Evolutionary conservation across 192 early-diverging fungal genomes (phyloP).

Genomic region (Diversispora epigaea): DNA sequence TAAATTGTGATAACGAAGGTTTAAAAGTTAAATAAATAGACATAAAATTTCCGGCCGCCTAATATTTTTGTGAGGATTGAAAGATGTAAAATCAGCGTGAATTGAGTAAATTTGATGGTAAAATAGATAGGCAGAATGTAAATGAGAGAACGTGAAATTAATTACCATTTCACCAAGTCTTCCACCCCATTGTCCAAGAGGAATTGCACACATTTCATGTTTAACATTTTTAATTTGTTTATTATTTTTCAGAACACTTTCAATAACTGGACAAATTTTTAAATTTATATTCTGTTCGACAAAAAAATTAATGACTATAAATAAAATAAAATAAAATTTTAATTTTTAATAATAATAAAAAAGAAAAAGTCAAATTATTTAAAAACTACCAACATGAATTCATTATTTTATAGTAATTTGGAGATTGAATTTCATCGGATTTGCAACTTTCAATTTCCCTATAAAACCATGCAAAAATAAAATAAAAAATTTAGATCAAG

Average conservation of each 20-base stretch:
- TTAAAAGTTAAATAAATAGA: neutral
- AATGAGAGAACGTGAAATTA: neutral
- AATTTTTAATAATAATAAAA: neutral
- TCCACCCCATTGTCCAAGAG: constrained; percentile 19
- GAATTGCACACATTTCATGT: neutral
- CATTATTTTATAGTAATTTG: neutral
- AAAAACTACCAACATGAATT: neutral
- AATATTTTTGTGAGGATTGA: neutral
- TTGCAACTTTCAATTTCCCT: neutral
- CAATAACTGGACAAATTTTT: neutral
- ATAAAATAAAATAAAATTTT: neutral
- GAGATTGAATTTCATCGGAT: neutral
- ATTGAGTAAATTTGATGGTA: neutral
- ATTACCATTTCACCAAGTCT: constrained; percentile 18
- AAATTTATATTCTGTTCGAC: neutral
- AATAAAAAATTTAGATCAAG: neutral
- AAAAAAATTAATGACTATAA: neutral
- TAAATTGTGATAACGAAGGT: constrained; percentile 18
- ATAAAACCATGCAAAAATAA: neutral
- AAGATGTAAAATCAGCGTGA: neutral
- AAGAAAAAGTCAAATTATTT: neutral
- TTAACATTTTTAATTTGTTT: constrained; percentile 8
- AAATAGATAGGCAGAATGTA: neutral
- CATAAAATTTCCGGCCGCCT: neutral
- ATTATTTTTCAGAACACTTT: neutral